A percentile compares a stretch with the other conserved stretches of the same genome.
phyloP scores from a whole-genome alignment of 2,329 filamentous ascomycete genomes.

The Aspergillus sp. region DNA sequence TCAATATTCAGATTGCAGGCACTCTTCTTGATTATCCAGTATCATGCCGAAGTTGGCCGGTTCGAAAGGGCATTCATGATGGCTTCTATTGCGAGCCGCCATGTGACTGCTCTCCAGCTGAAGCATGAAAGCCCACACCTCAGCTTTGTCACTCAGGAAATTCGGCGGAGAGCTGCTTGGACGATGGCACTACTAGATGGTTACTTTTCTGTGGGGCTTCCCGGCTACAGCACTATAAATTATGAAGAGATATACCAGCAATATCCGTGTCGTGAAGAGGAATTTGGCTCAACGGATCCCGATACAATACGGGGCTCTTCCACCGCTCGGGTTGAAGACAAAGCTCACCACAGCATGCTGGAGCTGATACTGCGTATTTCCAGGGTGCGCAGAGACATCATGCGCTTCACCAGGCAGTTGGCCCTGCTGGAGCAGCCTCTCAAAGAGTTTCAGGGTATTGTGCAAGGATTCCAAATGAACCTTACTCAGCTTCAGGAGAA shows the following conservation, averaged over 20 bases:
- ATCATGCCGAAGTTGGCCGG: neutral
- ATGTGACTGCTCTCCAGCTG: neutral
- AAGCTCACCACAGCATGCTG: neutral
- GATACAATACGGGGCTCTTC: neutral
- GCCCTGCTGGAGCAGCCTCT: conserved; percentile 1
- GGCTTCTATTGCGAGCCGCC: neutral
- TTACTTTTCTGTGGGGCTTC: neutral
- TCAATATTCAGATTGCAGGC: neutral
- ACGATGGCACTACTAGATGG: conserved; percentile 1
- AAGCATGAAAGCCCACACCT: conserved; percentile 1
- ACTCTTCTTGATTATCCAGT: conserved; percentile 1
- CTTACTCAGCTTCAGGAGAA: neutral
- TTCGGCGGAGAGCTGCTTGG: neutral
- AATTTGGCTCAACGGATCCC: neutral
- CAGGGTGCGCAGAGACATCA: neutral
- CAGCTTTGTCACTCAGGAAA: conserved; percentile 1
- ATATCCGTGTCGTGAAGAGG: conserved; percentile 1
- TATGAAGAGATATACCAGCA: conserved; percentile 1
- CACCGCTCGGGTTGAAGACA: neutral
- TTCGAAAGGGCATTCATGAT: neutral
- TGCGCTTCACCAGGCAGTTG: neutral
- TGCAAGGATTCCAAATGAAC: neutral
- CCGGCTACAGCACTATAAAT: neutral
- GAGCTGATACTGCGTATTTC: neutral
- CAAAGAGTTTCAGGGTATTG: neutral